Evolutionary conservation across 352 stramenopile species (phyloP), one percentile per base, ranked within the genome.

Genomic region (Ophiocytium majus): DNA sequence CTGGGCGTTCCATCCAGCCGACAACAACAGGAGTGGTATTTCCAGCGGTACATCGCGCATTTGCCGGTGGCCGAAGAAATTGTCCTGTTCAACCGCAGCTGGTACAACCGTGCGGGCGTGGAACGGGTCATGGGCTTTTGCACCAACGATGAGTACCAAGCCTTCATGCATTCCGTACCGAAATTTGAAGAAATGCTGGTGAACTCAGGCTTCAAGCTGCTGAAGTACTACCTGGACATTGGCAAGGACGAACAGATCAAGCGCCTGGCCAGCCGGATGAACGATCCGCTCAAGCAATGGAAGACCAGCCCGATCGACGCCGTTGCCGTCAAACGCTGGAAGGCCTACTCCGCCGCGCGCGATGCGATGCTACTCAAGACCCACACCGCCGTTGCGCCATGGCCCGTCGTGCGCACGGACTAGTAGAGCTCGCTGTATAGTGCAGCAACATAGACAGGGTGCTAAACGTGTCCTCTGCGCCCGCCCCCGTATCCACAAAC

Each of bases 41-140:
- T 71, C 19, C 57, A 71, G 57, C 57, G 57, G 57, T 71, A 71
- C 57, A 71, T 71, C 19, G 19, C 23, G 57, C 57, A 71, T 28
- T 71, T 71, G 19, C 57, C 57, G 19, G 57, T 28, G 57, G 57
- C 57, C 23, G 57, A 28, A 28, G 57, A 71, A 28, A 71, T 71
- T 28, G 57, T 71, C 19, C 23, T 71, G 19, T 71, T 71, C 57
- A 28, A 71, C 57, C 57, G 57, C 57, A 23, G 19, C 57, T 71
- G 57, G 57, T 71, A 71, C 57, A 71, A 71, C 57, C 57, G 57
- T 28, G 57, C 57, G 57, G 57, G 57, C 19, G 57, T 71, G 19
- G 57, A 71, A 28, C 57, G 57, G 28, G 57, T 71, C 19, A 71
- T 71, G 57, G 57, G 57, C 19, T 71, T 71, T 28, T 71, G 57